These are phyloP conservation scores for Suhomyces maxii DNA, from an alignment of 1,139 yeast genomes.

Conservation along the genomic window DNA sequence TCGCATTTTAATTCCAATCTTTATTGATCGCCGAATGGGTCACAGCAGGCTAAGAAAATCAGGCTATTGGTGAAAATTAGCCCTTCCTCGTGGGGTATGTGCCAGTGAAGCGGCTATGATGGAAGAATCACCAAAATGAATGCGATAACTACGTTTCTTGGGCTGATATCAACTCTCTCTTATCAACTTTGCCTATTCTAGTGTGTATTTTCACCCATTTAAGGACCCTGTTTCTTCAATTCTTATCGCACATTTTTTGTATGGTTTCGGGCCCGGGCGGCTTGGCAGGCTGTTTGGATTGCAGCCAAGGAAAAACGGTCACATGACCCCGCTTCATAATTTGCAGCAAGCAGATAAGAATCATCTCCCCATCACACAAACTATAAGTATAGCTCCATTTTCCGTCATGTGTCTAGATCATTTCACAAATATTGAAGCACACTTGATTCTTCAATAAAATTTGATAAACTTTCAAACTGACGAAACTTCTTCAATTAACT, in stretches of 20 bases:
- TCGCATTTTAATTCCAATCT: not conserved
- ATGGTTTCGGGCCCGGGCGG: slow-evolving; percentile 6
- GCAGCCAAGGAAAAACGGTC: slow-evolving; percentile 6
- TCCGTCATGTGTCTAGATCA: not conserved
- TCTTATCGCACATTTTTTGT: not conserved
- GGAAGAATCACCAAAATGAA: no score
- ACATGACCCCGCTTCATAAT: slow-evolving; percentile 2
- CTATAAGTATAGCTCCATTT: not conserved
- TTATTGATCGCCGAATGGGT: not conserved
- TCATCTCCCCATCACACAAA: not conserved
- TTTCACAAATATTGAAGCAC: not conserved
- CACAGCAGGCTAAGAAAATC: not conserved
- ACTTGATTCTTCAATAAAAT: not conserved
- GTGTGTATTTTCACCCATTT: no score
- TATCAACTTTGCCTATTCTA: no score
- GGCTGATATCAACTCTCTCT: no score
- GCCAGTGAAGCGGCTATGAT: no score
- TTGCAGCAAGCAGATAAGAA: slow-evolving; percentile 5
- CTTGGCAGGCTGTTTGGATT: slow-evolving; percentile 6
- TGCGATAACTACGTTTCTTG: no score
- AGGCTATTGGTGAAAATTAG: not conserved
- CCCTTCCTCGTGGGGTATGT: not conserved
- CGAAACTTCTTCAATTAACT: not conserved
- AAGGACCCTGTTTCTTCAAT: no score
- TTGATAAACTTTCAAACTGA: not conserved